Conservation (phyloP, 257 asterid genomes). For the Ocimum tenuiflorum region DNA sequence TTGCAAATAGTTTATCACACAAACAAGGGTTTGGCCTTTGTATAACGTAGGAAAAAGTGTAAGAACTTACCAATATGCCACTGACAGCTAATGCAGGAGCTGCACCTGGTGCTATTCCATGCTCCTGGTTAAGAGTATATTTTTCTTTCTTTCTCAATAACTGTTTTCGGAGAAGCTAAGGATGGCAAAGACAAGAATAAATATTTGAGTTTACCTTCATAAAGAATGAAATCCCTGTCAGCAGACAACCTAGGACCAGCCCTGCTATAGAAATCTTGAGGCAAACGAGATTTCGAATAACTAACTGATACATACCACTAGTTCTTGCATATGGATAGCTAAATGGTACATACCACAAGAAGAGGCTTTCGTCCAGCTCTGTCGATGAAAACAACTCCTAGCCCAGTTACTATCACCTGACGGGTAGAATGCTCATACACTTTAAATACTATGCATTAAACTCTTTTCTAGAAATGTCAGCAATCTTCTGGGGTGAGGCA, state of each 20-base stretch:
- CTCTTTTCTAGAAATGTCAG: neutral
- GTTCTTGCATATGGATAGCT: neutral
- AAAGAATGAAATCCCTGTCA: constrained; percentile 66
- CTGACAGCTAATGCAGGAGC: constrained; percentile 67
- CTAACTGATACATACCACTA: neutral
- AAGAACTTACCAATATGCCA: constrained; percentile 66
- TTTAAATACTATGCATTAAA: too few relatives aligned
- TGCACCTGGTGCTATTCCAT: constrained; percentile 47
- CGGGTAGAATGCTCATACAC: neutral
- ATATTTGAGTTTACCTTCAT: constrained; percentile 66
- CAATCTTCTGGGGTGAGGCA: constrained; percentile 12
- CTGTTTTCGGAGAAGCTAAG: neutral
- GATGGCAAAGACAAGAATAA: too few relatives aligned
- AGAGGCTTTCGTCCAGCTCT: constrained; percentile 86
- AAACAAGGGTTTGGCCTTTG: too few relatives aligned
- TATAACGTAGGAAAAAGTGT: neutral
- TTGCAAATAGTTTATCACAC: too few relatives aligned
- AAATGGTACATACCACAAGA: constrained; percentile 45
- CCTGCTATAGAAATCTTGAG: constrained; percentile 77
- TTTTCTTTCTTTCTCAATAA: neutral
- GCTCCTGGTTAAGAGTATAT: constrained; percentile 35
- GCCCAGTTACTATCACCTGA: constrained; percentile 68
- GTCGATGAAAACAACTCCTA: constrained; percentile 68
- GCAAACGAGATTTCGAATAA: neutral
- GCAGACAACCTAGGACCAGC: constrained; percentile 64